These are phyloP conservation scores for Epichloe sylvatica DNA, from an alignment of 2,329 filamentous ascomycete species.

Conservation along the genomic window DNA sequence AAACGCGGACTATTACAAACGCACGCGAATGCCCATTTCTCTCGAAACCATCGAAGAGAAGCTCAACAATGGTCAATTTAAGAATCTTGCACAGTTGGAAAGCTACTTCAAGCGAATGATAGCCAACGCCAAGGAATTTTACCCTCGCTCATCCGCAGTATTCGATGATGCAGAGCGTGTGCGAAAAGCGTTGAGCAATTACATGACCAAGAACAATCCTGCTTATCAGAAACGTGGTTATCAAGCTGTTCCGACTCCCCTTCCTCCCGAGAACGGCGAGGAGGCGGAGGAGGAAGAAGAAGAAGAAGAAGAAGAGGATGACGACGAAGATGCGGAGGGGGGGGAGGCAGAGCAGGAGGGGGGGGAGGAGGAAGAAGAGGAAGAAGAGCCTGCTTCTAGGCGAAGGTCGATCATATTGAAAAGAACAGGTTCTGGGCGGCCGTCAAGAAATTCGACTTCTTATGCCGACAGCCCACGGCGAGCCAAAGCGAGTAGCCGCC, in stretches of 20 bases:
- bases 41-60: constrained; percentile 64
- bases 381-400: constrained; percentile 20
- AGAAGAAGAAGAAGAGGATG: constrained; percentile 14
- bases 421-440: constrained; percentile 20
- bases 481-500: constrained; percentile 26
- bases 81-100: constrained; percentile 59
- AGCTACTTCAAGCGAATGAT: constrained; percentile 82
- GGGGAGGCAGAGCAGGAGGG: constrained; percentile 12
- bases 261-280: constrained; percentile 33
- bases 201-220: constrained; percentile 76
- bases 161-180: constrained; percentile 80
- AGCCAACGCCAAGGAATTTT: constrained; percentile 74
- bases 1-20: constrained; percentile 64
- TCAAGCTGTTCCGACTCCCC: constrained; percentile 57
- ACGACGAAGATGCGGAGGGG: constrained; percentile 11
- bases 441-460: constrained; percentile 19
- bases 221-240: constrained; percentile 60
- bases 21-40: constrained; percentile 65
- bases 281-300: constrained; percentile 13
- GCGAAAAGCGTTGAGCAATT: constrained; percentile 73
- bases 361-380: constrained; percentile 16
- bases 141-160: constrained; percentile 54
- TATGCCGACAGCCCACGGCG: constrained; percentile 20
- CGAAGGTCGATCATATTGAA: constrained; percentile 27
- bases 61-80: constrained; percentile 54